Percentiles rank a stretch among this genome's conserved stretches.
Evolutionary conservation across 306 rosid species (phyloP).

Genomic region (Trifolium dubium): DNA sequence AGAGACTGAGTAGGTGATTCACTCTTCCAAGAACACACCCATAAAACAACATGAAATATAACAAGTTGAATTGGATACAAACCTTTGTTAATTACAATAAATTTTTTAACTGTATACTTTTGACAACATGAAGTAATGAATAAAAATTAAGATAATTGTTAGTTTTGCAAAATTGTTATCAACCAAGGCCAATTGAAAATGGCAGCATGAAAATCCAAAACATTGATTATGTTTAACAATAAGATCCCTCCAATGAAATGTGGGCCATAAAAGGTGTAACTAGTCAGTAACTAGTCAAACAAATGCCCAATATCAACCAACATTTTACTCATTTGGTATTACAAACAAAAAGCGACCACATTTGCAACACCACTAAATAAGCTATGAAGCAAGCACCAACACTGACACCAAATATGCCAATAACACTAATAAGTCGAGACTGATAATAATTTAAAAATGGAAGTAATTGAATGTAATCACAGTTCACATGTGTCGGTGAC

Average conservation of each 20-base stretch:
- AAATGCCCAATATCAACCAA: constrained; percentile 28
- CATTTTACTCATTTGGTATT: constrained; percentile 19
- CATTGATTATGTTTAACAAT: constrained; percentile 11
- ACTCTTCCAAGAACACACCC: too few relatives aligned
- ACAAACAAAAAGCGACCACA: neutral
- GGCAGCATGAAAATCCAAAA: constrained; percentile 30
- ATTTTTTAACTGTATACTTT: too few relatives aligned
- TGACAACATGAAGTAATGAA: neutral
- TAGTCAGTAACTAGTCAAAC: constrained; percentile 32
- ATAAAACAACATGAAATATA: too few relatives aligned
- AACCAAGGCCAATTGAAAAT: constrained; percentile 11
- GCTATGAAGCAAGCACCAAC: neutral
- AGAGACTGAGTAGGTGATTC: too few relatives aligned
- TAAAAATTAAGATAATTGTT: neutral
- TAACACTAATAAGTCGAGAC: neutral
- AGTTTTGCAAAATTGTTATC: constrained; percentile 6
- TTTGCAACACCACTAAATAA: neutral
- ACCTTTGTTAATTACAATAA: too few relatives aligned
- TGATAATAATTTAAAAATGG: neutral
- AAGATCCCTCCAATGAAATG: constrained; percentile 24
- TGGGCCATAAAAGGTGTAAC: constrained; percentile 32
- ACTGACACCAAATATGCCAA: neutral
- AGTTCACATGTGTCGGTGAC: neutral
- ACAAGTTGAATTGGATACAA: too few relatives aligned
- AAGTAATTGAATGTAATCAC: neutral